Base-by-base conservation (phyloP, 352 stramenopile species). In the Pythium brassicae region DNA sequence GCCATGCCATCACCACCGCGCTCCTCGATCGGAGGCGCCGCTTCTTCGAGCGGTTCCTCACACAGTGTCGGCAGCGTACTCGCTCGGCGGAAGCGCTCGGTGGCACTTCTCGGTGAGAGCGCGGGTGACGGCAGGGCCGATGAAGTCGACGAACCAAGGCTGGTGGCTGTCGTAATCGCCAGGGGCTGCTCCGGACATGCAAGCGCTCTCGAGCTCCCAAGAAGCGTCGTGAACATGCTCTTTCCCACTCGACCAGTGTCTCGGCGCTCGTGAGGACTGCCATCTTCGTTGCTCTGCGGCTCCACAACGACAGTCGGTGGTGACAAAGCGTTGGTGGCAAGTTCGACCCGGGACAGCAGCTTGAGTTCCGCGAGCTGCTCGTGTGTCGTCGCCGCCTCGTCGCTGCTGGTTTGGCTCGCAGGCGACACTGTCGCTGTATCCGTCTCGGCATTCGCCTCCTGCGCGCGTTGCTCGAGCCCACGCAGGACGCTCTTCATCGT, bases 151-250 rank as follows among this genome's bases (percentile, higher is more conserved):
- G 22, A 15, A 22, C 1, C 17, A 19, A 10, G 11, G 8, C 37
- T 20, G 10, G 12, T 20, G 3, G 5, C 26, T 6, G 19, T 20
- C 6, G 3, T n/a, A 7, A 49, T 57, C 15, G n/a, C 14, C 10
- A 23, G 39, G 7, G 17, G 39, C n/a, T 44, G 39, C 39, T 44
- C 15, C 7, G 8, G 39, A 44, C 15, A 9, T n/a, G 15, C 6
- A 6, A 44, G 39, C n/a, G 6, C 39, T 20, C 25, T 52, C n/a
- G 42, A 23, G 9, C 19, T 42, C 40, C 53, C 53, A 2, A 58
- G 53, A 2, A 58, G 53, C 11, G 53, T 29, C 17, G 29, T 58
- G 29, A 58, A 52, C 53, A 27, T 59, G 44, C 53, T 59, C 53
- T 53, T 59, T 34, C 53, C 53, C 20, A 29, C 44, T n/a, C 45